A percentile compares a stretch with the other conserved stretches of the same genome.
These are phyloP conservation scores for Desmodesmus armatus DNA, from an alignment of 139 green algal species.

Conservation along the genomic window DNA sequence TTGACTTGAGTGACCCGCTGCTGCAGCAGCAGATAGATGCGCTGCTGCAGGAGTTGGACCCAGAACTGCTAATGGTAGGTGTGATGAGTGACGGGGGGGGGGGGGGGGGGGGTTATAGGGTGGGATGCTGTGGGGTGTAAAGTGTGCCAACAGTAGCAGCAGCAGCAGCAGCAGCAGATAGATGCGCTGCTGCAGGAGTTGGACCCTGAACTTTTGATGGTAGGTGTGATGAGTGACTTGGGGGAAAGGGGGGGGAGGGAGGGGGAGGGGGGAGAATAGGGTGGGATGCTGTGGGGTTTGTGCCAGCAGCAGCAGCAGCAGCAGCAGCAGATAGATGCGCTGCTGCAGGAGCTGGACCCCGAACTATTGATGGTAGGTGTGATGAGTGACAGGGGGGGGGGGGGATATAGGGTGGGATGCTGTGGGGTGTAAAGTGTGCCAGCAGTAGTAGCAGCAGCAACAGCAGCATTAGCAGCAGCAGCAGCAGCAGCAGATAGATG, in stretches of 20 bases:
- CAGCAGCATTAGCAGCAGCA: constrained; percentile 18
- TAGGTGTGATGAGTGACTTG: too few species aligned
- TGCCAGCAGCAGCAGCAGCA: background rate
- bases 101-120: too few species aligned
- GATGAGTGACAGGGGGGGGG: too few species aligned
- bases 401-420: too few species aligned
- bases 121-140: too few species aligned
- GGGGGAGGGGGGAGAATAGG: too few species aligned
- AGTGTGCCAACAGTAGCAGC: too few species aligned
- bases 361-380: background rate
- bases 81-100: too few species aligned
- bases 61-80: constrained; percentile 4
- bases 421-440: too few species aligned
- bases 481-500: constrained; percentile 32
- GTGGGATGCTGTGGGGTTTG: too few species aligned
- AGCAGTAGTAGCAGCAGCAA: too few species aligned
- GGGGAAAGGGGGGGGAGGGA: too few species aligned
- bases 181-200: constrained; percentile 30
- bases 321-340: background rate
- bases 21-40: constrained; percentile 34
- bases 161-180: constrained; percentile 31
- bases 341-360: background rate
- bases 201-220: constrained; percentile 25
- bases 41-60: constrained; percentile 32
- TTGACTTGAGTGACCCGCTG: constrained; percentile 24